phyloP scores from a whole-genome alignment of 345 rosid species.

The Bruguiera sexangula region DNA sequence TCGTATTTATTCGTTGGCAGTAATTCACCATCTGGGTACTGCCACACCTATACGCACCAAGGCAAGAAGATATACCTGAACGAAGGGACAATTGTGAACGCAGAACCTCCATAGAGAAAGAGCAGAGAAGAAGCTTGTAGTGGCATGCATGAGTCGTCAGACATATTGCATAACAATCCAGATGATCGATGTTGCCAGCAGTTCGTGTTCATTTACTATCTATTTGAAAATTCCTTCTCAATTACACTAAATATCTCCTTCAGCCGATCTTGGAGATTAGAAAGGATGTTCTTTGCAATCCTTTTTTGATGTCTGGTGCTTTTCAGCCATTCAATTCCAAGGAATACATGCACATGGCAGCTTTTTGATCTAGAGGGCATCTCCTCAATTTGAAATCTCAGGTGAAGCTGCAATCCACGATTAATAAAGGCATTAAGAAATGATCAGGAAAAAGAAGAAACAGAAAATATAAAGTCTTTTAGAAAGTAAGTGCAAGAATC shows the following conservation, averaged over 20 bases:
- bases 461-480: too few relatives aligned
- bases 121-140: neutral
- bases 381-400: conserved; percentile 79
- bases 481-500: neutral
- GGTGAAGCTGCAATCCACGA: conserved; percentile 58
- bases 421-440: conserved; percentile 2
- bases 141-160: neutral
- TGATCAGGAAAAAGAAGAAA: neutral
- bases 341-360: conserved; percentile 52
- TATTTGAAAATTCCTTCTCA: conserved; percentile 65
- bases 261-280: conserved; percentile 62
- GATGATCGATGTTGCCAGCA: neutral
- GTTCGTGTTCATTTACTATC: conserved; percentile 23
- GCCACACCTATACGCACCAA: too few relatives aligned
- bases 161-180: neutral
- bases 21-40: too few relatives aligned
- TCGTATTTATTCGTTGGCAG: too few relatives aligned
- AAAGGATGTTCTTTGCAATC: conserved; percentile 64
- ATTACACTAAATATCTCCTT: conserved; percentile 56
- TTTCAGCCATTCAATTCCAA: conserved; percentile 91
- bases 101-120: too few relatives aligned
- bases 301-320: conserved; percentile 78
- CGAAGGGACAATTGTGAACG: too few relatives aligned
- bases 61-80: too few relatives aligned
- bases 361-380: conserved; percentile 49